Evolutionary conservation across 352 stramenopile genomes (phyloP).

Genomic region (Globisporangium apiculatum): DNA sequence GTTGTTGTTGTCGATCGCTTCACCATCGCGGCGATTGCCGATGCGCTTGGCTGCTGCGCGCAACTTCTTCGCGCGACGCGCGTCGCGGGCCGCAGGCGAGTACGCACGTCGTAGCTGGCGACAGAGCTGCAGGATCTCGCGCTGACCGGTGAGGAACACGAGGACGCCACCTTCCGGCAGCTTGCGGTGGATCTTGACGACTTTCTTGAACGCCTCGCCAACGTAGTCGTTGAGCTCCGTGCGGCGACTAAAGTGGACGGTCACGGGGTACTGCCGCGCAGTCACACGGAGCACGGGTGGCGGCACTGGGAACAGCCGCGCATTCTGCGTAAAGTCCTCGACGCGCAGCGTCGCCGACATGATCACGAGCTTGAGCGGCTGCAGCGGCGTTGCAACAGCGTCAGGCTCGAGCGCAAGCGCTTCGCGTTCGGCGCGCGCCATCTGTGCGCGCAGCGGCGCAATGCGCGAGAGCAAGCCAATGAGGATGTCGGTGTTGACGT

Average conservation of each 20-base stretch:
- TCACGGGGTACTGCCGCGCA: constrained; percentile 95
- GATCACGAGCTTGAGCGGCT: constrained; percentile 84
- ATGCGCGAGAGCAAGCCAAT: constrained; percentile 94
- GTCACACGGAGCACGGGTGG: constrained; percentile 93
- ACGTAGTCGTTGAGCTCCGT: constrained; percentile 98
- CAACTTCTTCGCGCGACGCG: too few species aligned
- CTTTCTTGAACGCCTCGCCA: constrained; percentile 92
- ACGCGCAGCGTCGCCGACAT: constrained; percentile 99
- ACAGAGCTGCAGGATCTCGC: constrained; percentile 92
- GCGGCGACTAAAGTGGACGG: constrained; percentile 96
- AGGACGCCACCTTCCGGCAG: constrained; percentile 96
- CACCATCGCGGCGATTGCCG: constrained; percentile 17
- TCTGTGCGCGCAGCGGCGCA: constrained; percentile 89
- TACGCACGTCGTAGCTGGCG: constrained; percentile 57
- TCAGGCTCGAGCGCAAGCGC: constrained; percentile 38
- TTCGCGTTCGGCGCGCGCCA: constrained; percentile 69
- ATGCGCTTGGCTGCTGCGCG: neutral
- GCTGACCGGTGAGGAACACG: constrained; percentile 97
- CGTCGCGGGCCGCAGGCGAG: constrained; percentile 5
- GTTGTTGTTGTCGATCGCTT: constrained; percentile 27
- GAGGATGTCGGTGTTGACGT: constrained; percentile 95
- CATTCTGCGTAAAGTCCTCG: constrained; percentile 95
- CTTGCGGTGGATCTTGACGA: constrained; percentile 96
- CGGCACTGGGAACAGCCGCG: constrained; percentile 86
- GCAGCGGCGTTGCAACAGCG: constrained; percentile 40